Evolutionary conservation across 768 basidiomycete genomes (phyloP), one percentile per base, ranked within the genome.

Genomic region (Ramaria sp.): DNA sequence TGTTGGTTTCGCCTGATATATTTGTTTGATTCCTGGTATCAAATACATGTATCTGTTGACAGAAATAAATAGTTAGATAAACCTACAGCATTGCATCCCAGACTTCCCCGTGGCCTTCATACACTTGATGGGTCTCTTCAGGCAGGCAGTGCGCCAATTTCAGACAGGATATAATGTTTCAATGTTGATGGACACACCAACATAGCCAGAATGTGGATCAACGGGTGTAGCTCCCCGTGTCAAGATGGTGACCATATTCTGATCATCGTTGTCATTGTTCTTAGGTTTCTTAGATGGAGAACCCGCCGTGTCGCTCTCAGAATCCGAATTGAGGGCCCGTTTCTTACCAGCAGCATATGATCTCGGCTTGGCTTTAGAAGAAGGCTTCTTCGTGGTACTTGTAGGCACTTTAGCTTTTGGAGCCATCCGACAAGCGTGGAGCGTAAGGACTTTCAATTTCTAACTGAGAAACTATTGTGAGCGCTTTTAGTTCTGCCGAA

Each of bases 221-320:
- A 81, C 78, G 28, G 79, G 79, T 5, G 78, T 79, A 15, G 73
- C 72, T 15, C 78, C 78, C 24, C 78, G 67, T 63, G 77, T 78
- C 32, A 82, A 42, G 5, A 80, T 64, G 7, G 70, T 73, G 20
- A 72, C 73, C 71, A 57, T 60, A 39, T 62, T 62, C 55, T 73
- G 71, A 57, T 59, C 63, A 4, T 55, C 63, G 28, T 64, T 61
- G 24, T 56, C 60, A 48, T 69, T 65, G 38, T 66, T 64, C 32
- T 67, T 66, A 34, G 52, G 12, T 38, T 52, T 51, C 25, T 57
- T 57, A 15, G 57, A 44, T 5, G 12, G 38, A 16, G 52, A 36
- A 41, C 52, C 52, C 48, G 57, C 60, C 3, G 59, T 62, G 32
- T 44, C 59, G 32, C 44, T 48, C 30, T 58, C 47, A 22, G 54